Percentiles rank a stretch among this genome's conserved stretches.
Evolutionary conservation across 2,329 filamentous ascomycete species (phyloP).

Genomic region (Fusarium veterinarium): DNA sequence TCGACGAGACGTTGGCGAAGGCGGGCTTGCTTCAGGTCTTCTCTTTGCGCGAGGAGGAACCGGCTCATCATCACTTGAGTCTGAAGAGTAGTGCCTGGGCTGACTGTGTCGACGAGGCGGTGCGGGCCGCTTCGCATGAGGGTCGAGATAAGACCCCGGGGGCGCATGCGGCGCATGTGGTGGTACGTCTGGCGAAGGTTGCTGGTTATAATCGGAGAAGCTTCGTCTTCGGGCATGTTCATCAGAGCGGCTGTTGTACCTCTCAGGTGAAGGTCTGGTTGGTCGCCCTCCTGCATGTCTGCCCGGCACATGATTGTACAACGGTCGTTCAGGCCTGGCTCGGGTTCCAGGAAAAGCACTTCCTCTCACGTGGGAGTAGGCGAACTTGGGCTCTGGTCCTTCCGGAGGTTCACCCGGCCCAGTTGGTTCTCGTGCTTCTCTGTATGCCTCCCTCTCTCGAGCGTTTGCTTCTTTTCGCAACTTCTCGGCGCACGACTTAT

Average conservation of each 20-base stretch:
- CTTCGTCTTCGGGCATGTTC: slow-evolving; percentile 60
- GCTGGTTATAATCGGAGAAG: slow-evolving; percentile 62
- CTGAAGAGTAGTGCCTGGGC: slow-evolving; percentile 56
- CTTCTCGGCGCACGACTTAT: slow-evolving; percentile 78
- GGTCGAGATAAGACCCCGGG: slow-evolving; percentile 49
- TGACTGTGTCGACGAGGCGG: slow-evolving; percentile 62
- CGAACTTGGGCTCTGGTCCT: slow-evolving; percentile 50
- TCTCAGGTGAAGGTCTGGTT: slow-evolving; percentile 51
- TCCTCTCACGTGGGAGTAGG: slow-evolving; percentile 51
- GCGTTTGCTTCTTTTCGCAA: slow-evolving; percentile 70
- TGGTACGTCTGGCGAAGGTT: slow-evolving; percentile 47
- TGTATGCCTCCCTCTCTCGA: slow-evolving; percentile 49
- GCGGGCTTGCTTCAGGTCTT: slow-evolving; percentile 42
- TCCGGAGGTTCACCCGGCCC: slow-evolving; percentile 48
- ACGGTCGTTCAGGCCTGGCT: slow-evolving; percentile 48
- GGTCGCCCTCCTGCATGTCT: slow-evolving; percentile 49
- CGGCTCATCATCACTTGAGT: slow-evolving; percentile 57
- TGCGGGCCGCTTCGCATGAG: slow-evolving; percentile 47
- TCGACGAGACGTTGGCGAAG: slow-evolving; percentile 49
- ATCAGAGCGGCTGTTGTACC: slow-evolving; percentile 53
- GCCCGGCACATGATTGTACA: slow-evolving; percentile 57
- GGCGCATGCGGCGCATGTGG: slow-evolving; percentile 45
- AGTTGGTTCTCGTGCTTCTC: slow-evolving; percentile 28
- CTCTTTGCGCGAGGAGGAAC: slow-evolving; percentile 44
- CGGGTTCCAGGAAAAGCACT: slow-evolving; percentile 47